Conservation (phyloP, 768 basidiomycete species). For the Pulveroboletus sp. region DNA sequence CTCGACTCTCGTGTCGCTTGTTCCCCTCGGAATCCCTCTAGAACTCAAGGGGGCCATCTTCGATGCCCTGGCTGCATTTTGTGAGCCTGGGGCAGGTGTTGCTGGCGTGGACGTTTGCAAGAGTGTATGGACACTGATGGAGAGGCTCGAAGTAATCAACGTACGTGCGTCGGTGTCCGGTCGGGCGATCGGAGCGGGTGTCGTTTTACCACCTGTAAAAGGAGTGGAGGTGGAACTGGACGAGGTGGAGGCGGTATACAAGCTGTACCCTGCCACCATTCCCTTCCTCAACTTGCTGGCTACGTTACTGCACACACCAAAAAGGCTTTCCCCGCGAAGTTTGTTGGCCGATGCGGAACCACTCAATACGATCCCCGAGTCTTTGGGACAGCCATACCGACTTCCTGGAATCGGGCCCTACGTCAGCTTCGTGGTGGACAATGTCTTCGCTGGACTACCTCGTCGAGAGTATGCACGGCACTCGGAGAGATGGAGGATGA, state of each 20-base stretch:
- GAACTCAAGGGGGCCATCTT: conserved; percentile 88
- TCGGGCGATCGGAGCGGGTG: conserved; percentile 24
- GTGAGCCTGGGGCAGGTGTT: conserved; percentile 71
- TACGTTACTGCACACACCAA: conserved; percentile 81
- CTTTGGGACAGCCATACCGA: conserved; percentile 77
- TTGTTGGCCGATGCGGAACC: conserved; percentile 57
- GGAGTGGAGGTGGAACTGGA: conserved; percentile 88
- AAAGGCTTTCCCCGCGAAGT: conserved; percentile 61
- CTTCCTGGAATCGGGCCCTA: conserved; percentile 80
- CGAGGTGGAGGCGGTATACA: conserved; percentile 76
- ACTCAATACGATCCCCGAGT: conserved; percentile 75
- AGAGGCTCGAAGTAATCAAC: conserved; percentile 80
- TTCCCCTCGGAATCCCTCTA: conserved; percentile 80
- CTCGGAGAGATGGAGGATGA: conserved; percentile 82
- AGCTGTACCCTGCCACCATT: conserved; percentile 84
- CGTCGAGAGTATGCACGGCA: conserved; percentile 71
- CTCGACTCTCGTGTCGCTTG: conserved; percentile 72
- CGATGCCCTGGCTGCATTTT: conserved; percentile 78
- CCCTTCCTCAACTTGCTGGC: conserved; percentile 83
- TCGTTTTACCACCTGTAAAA: conserved; percentile 52
- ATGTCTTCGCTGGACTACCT: conserved; percentile 77
- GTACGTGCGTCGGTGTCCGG: conserved; percentile 48
- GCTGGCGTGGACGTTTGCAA: conserved; percentile 79
- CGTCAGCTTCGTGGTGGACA: conserved; percentile 84
- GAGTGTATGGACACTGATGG: conserved; percentile 82